Conservation (phyloP, 225 moss, liverwort and hornwort species). For the Ulota crispa region DNA sequence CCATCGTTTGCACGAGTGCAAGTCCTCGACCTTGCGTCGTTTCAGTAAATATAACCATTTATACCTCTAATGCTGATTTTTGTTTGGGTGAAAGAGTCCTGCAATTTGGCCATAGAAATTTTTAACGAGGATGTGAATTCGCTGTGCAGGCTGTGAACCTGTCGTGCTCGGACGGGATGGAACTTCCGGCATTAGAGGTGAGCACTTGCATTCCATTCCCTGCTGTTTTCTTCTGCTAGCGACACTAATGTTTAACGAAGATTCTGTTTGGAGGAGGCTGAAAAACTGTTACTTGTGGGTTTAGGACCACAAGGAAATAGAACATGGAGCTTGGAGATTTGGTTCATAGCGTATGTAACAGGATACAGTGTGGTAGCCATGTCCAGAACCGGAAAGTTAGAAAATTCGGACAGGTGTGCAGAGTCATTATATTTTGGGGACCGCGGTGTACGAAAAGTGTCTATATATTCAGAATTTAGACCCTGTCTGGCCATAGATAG, state of each 20-base stretch:
- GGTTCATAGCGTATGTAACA: not conserved
- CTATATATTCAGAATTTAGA: no score
- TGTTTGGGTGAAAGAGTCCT: not conserved
- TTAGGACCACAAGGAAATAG: not conserved
- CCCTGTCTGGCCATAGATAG: no score
- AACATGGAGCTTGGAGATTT: not conserved
- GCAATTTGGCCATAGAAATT: not conserved
- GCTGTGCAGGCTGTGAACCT: conserved; percentile 62
- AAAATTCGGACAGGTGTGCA: no score
- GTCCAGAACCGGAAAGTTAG: no score
- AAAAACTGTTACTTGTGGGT: not conserved
- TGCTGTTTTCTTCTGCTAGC: not conserved
- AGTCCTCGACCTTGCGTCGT: not conserved
- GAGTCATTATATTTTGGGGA: no score
- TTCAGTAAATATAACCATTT: not conserved
- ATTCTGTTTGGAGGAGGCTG: not conserved
- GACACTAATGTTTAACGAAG: not conserved
- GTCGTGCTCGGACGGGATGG: conserved; percentile 60
- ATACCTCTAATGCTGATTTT: not conserved
- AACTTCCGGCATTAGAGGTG: conserved; percentile 57
- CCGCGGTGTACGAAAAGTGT: no score
- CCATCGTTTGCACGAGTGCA: not conserved
- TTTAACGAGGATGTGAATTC: not conserved
- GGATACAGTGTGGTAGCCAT: not conserved
- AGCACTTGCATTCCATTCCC: not conserved